These are phyloP conservation scores for Geranium incanum DNA, from an alignment of 441 rosid species.

Conservation along the genomic window DNA sequence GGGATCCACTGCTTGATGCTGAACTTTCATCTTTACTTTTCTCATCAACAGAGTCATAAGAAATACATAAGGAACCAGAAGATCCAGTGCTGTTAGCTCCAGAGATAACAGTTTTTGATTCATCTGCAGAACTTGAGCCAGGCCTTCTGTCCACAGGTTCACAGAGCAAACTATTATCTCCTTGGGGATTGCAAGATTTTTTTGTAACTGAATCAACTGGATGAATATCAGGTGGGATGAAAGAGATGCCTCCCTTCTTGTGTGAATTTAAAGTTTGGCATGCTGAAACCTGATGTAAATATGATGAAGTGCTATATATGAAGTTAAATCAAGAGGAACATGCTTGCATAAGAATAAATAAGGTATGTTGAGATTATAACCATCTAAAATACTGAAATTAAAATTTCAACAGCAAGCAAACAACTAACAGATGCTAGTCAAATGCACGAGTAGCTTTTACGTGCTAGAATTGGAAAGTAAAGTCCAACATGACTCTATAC, in stretches of 20 bases:
- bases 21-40: conserved; percentile 43
- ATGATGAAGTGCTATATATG: conserved; percentile 3
- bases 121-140: conserved; percentile 35
- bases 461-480: not conserved
- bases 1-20: conserved; percentile 67
- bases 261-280: conserved; percentile 31
- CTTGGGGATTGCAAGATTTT: conserved; percentile 33
- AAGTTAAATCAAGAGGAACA: conserved; percentile 9
- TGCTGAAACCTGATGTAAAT: conserved; percentile 29
- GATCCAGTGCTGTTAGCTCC: conserved; percentile 27
- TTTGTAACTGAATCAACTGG: conserved; percentile 33
- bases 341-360: conserved; percentile 6
- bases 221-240: conserved; percentile 32
- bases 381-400: not conserved
- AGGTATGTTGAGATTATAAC: not conserved
- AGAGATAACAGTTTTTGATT: conserved; percentile 24
- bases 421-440: not conserved
- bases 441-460: not conserved
- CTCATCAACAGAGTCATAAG: conserved; percentile 33
- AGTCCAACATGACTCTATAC: not conserved
- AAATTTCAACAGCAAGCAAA: not conserved
- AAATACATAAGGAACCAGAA: conserved; percentile 23
- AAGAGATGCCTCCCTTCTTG: conserved; percentile 35
- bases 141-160: conserved; percentile 31
- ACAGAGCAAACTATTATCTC: conserved; percentile 29